These are phyloP conservation scores for Apiotrichum gracile DNA, from an alignment of 1,284 basidiomycete genomes.

Conservation along the genomic window DNA sequence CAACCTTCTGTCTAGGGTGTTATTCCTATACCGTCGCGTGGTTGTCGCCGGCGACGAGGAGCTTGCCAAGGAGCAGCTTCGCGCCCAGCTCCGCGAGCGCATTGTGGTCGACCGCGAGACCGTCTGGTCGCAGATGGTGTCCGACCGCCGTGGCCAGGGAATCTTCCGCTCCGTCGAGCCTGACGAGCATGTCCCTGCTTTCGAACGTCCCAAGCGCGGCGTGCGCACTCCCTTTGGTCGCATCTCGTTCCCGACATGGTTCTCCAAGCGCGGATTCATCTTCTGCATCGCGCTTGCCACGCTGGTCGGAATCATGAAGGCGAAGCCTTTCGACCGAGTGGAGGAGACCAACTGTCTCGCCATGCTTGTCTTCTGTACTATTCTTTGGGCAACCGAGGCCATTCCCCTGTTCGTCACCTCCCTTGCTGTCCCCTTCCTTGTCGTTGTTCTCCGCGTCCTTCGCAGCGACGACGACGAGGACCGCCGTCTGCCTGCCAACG, in stretches of 20 bases:
- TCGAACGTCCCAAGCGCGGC: conserved; percentile 46
- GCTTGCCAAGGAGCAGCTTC: conserved; percentile 72
- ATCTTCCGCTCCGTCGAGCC: conserved; percentile 62
- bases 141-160: conserved; percentile 52
- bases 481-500: conserved; percentile 57
- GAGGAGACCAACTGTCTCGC: conserved; percentile 91
- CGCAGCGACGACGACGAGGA: conserved; percentile 58
- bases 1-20: conserved; percentile 57
- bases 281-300: conserved; percentile 56
- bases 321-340: conserved; percentile 57
- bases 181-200: conserved; percentile 52
- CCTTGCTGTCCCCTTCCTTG: conserved; percentile 76
- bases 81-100: conserved; percentile 83
- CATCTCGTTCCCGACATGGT: conserved; percentile 50
- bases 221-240: conserved; percentile 60
- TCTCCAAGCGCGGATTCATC: conserved; percentile 61
- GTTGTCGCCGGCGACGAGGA: conserved; percentile 70
- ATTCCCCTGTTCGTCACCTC: conserved; percentile 97
- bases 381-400: conserved; percentile 96
- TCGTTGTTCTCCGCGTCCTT: conserved; percentile 83
- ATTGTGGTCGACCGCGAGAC: conserved; percentile 51
- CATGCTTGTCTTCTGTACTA: conserved; percentile 81
- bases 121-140: conserved; percentile 96
- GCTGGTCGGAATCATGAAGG: conserved; percentile 59
- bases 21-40: conserved; percentile 78